phyloP scores from a whole-genome alignment of 192 early-diverging fungal genomes.

The Coemansia javaensis region DNA sequence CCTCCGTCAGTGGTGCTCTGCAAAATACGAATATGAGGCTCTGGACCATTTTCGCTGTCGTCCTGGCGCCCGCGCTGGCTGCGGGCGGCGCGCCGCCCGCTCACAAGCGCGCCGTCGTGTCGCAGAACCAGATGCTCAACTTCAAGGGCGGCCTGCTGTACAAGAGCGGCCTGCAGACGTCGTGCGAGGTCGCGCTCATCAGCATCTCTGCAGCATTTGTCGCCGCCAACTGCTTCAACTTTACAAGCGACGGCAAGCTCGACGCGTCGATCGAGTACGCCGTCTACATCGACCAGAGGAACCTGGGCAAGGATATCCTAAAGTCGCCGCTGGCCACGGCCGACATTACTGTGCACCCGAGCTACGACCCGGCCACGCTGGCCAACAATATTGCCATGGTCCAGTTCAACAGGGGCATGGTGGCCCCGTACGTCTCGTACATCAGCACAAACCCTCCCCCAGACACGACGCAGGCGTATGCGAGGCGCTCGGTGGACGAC shows the following conservation, averaged over 20 bases:
- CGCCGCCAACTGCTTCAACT: constrained; percentile 16
- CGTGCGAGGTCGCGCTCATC: constrained; percentile 46
- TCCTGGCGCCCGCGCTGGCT: no score
- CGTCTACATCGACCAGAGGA: constrained; percentile 9
- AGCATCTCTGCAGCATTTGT: constrained; percentile 24
- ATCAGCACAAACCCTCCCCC: constrained; percentile 4
- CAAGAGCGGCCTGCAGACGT: constrained; percentile 28
- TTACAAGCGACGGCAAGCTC: constrained; percentile 1
- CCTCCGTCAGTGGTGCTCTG: no score
- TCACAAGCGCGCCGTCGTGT: no score
- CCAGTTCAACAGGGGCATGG: constrained; percentile 6
- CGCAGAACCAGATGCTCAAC: no score
- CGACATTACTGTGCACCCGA: constrained; percentile 23
- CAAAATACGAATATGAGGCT: no score
- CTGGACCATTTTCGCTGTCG: no score
- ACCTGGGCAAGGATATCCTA: not conserved
- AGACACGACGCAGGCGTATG: constrained; percentile 4
- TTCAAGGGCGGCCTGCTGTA: constrained; percentile 8
- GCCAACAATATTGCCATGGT: constrained; percentile 40
- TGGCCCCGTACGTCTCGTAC: not conserved
- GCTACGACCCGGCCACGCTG: constrained; percentile 10
- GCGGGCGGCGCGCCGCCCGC: no score
- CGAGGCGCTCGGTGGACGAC: not conserved
- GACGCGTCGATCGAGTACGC: constrained; percentile 12
- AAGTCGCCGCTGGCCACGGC: not conserved